Conservation (phyloP, 73 alveolate species). For the Paramecium octaurelia region DNA sequence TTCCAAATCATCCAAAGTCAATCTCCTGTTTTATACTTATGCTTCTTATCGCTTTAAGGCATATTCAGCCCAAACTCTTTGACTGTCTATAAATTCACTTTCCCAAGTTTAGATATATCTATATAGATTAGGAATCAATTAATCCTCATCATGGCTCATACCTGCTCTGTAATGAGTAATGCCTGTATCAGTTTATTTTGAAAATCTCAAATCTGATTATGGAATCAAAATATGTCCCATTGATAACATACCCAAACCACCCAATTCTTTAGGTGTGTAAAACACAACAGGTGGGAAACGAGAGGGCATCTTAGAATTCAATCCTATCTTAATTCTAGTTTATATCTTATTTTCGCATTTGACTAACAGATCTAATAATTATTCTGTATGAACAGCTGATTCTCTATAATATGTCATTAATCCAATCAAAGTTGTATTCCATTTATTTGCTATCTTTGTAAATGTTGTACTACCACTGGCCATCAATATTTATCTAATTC, state of each 20-base stretch:
- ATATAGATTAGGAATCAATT: conserved; percentile 98
- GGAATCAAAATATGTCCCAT: conserved; percentile 99
- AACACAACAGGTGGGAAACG: conserved; percentile 99
- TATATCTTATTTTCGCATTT: conserved; percentile 96
- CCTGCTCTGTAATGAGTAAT: conserved; percentile 99
- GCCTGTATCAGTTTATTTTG: conserved; percentile 98
- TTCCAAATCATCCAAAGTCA: conserved; percentile 98
- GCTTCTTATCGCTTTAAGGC: conserved; percentile 99
- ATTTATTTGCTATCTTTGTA: conserved; percentile 99
- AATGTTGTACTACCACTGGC: conserved; percentile 99
- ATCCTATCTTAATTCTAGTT: conserved; percentile 99
- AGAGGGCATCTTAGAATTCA: conserved; percentile 99
- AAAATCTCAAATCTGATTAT: conserved; percentile 97
- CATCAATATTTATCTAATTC: conserved; percentile 97
- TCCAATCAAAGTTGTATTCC: conserved; percentile 98
- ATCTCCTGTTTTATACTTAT: conserved; percentile 96
- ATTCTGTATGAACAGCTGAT: conserved; percentile 99
- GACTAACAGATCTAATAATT: conserved; percentile 97
- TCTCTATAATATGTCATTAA: conserved; percentile 99
- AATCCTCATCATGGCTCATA: conserved; percentile 99
- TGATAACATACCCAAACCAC: conserved; percentile 85
- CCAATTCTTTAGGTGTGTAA: conserved; percentile 89
- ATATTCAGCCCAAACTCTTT: conserved; percentile 99
- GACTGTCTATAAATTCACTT: conserved; percentile 98
- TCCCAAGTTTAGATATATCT: conserved; percentile 99